Evolutionary conservation across 345 rosid genomes (phyloP).

Genomic region (Carallia brachiata): DNA sequence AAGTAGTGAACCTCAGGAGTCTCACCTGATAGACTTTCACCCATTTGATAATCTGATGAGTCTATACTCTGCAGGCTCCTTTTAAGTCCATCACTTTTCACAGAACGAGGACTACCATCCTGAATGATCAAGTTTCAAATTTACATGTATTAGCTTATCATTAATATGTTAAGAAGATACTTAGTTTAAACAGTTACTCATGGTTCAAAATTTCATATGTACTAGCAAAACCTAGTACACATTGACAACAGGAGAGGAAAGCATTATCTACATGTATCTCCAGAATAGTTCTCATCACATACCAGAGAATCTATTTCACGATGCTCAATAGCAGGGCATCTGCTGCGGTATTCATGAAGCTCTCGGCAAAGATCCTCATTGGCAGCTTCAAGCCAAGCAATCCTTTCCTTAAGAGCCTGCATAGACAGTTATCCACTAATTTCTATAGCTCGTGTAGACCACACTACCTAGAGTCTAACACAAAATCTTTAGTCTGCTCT

Average conservation of each 20-base stretch:
- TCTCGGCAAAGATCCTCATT: slow-evolving; percentile 90
- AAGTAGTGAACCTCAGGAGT: slow-evolving; percentile 1
- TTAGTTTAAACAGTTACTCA: neutral
- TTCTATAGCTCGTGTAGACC: neutral
- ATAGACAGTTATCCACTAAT: slow-evolving; percentile 8
- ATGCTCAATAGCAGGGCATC: slow-evolving; percentile 49
- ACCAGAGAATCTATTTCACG: slow-evolving; percentile 79
- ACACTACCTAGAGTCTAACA: neutral
- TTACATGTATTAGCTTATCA: slow-evolving; percentile 3
- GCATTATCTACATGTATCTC: neutral
- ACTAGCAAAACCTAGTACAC: neutral
- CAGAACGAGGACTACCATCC: slow-evolving; percentile 68
- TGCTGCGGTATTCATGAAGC: slow-evolving; percentile 80
- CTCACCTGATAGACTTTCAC: slow-evolving; percentile 66
- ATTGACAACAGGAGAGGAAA: slow-evolving; percentile 7
- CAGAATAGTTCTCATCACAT: slow-evolving; percentile 29
- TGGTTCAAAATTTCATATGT: neutral
- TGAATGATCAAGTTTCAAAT: slow-evolving; percentile 29
- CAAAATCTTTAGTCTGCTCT: neutral
- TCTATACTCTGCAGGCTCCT: slow-evolving; percentile 82
- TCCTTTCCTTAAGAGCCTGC: slow-evolving; percentile 87
- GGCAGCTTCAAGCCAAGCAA: slow-evolving; percentile 90
- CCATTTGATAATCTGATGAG: slow-evolving; percentile 74
- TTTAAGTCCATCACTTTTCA: slow-evolving; percentile 79
- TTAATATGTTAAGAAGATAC: neutral